These are phyloP conservation scores for Taiwanofungus camphoratus DNA, from an alignment of 1,284 basidiomycete species.

Conservation along the genomic window DNA sequence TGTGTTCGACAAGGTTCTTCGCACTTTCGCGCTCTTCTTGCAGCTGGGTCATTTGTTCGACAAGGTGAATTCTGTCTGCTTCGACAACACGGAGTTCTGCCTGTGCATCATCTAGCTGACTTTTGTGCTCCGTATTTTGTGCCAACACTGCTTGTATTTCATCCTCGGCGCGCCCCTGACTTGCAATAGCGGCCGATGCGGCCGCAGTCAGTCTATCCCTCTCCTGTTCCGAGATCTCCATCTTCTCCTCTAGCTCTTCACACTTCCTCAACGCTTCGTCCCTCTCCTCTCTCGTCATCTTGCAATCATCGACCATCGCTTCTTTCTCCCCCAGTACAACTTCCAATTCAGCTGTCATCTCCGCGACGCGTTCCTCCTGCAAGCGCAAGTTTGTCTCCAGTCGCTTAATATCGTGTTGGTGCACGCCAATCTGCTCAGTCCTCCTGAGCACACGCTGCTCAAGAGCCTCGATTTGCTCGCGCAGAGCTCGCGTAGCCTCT, in stretches of 20 bases:
- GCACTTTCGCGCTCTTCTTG: constrained; percentile 11
- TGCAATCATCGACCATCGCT: constrained; percentile 77
- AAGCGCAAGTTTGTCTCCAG: constrained; percentile 65
- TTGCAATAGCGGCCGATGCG: constrained; percentile 21
- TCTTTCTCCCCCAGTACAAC: constrained; percentile 56
- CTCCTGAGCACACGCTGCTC: constrained; percentile 53
- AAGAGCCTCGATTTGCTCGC: constrained; percentile 57
- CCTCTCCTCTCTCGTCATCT: constrained; percentile 61
- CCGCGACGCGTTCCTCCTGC: constrained; percentile 64
- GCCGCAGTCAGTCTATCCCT: constrained; percentile 27
- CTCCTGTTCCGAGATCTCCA: constrained; percentile 49
- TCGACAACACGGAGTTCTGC: constrained; percentile 7
- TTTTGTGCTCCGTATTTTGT: constrained; percentile 3
- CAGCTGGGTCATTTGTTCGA: constrained; percentile 9
- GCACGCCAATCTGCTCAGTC: constrained; percentile 65
- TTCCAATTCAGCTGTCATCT: constrained; percentile 64
- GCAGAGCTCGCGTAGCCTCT: constrained; percentile 48
- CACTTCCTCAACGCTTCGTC: constrained; percentile 47
- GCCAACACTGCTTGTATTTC: constrained; percentile 1
- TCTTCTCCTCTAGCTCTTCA: constrained; percentile 39
- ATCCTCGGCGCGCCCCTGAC: constrained; percentile 29
- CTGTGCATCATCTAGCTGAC: constrained; percentile 1
- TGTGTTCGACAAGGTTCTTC: constrained; percentile 9
- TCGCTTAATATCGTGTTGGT: constrained; percentile 69
- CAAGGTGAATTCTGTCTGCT: constrained; percentile 8